Conservation (phyloP, 2,329 filamentous ascomycete species). For the Magnaporthiopsis incrustans region DNA sequence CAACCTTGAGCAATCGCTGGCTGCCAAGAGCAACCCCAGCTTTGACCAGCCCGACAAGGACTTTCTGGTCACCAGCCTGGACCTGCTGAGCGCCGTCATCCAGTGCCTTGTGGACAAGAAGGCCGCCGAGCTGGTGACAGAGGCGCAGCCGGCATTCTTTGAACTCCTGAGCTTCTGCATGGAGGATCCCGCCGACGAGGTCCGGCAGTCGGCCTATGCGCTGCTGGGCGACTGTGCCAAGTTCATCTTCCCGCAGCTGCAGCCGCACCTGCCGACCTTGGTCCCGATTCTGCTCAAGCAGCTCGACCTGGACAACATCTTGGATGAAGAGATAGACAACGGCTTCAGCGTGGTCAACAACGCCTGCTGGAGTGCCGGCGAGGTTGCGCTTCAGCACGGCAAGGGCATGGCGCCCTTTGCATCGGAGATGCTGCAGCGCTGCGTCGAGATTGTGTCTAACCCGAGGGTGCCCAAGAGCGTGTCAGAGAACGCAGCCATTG, state of each 20-base stretch:
- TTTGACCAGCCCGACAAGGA: constrained; percentile 87
- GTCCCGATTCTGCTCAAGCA: constrained; percentile 80
- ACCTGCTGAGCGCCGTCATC: constrained; percentile 86
- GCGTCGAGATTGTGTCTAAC: constrained; percentile 77
- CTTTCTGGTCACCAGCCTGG: constrained; percentile 90
- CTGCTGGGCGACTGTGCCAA: constrained; percentile 91
- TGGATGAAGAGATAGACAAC: constrained; percentile 73
- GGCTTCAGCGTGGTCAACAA: constrained; percentile 95
- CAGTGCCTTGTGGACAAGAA: constrained; percentile 73
- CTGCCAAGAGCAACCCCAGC: constrained; percentile 57
- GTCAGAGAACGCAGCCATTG: constrained; percentile 89
- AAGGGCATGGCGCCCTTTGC: constrained; percentile 70
- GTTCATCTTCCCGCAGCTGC: constrained; percentile 77
- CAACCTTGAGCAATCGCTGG: constrained; percentile 75
- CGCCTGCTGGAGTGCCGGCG: constrained; percentile 92
- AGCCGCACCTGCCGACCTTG: constrained; percentile 63
- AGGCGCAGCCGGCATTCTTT: constrained; percentile 76
- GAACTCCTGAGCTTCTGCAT: constrained; percentile 86
- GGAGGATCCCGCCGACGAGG: constrained; percentile 84
- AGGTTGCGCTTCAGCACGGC: constrained; percentile 76
- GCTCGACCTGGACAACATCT: constrained; percentile 69
- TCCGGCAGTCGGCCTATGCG: constrained; percentile 92
- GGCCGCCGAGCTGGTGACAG: constrained; percentile 67
- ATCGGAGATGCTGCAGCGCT: constrained; percentile 65
- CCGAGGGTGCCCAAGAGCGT: constrained; percentile 79